Evolutionary conservation across 1,139 yeast species (phyloP), one percentile per base, ranked within the genome.

Genomic region (Saccharomyces hybrid): DNA sequence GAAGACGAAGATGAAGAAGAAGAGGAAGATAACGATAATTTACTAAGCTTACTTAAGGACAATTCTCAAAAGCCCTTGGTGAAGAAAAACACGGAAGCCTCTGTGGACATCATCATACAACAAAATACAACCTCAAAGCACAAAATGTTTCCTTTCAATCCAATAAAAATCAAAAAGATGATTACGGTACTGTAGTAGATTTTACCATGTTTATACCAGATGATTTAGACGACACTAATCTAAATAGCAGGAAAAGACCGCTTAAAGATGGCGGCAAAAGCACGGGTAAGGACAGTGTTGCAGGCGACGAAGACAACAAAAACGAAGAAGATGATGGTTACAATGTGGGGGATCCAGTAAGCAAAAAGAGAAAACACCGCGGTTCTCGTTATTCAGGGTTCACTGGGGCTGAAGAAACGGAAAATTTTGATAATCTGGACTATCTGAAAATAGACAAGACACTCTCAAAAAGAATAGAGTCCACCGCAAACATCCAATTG

Each of bases 111-210:
- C 50, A 83, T 80, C 61, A 80, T 87, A 16, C 77, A 86, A n/a
- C 71, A 71, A 49, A 76, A 74, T 51, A 73, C 83, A 29, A 78
- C 79, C 56, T 82, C 85, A 3, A 78, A 86, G 59, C 84, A 86
- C 55, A 82, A 85, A 49, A 85, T 86, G 87, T 91, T 90, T 64
- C 98, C 96, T 8, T 83, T 77, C 62, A 73, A 79, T 9, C 78
- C 80, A 1, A 75, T 77, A 28, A 80, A 82, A 59, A 76, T 78
- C 28, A 81, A 84, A 59, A 78, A 50, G 98, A 93, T 67, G 98
- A 91, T 63, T 93, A 91, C 67, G 98, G 98, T 27, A 85, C 82
- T 56, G 72, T 84, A 47, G 81, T 83, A 47, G 88, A 86, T 62
- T 88, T 85, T 64, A 79, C 80, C n/a, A 61, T 59, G 49, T 60